phyloP scores from a whole-genome alignment of 1,139 yeast species.

The Komagataea norvegica region DNA sequence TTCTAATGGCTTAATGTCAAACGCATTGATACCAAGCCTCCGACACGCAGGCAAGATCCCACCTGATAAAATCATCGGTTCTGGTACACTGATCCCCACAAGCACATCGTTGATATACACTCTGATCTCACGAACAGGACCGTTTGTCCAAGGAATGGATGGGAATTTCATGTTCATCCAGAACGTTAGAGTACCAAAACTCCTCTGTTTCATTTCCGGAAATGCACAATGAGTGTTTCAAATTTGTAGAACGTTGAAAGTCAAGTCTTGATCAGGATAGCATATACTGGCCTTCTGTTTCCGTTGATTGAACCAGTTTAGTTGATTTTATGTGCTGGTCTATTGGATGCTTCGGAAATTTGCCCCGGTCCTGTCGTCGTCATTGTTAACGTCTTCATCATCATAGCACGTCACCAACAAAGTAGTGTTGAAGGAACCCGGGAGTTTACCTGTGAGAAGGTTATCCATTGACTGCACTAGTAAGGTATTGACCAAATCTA shows the following conservation, averaged over 20 bases:
- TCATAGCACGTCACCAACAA: constrained; percentile 51
- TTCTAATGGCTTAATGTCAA: constrained; percentile 62
- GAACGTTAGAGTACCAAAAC: constrained; percentile 70
- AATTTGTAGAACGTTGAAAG: constrained; percentile 33
- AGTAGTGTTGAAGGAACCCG: constrained; percentile 57
- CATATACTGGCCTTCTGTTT: constrained; percentile 40
- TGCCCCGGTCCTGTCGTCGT: constrained; percentile 10
- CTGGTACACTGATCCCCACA: constrained; percentile 48
- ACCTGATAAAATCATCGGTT: constrained; percentile 68
- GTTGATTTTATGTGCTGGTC: constrained; percentile 21
- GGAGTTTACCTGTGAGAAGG: constrained; percentile 47
- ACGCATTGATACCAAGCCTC: constrained; percentile 68
- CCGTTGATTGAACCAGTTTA: constrained; percentile 17
- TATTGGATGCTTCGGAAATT: constrained; percentile 21
- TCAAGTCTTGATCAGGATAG: constrained; percentile 38
- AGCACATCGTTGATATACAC: constrained; percentile 44
- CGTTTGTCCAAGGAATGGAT: constrained; percentile 52
- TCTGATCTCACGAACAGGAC: constrained; percentile 54
- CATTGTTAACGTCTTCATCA: constrained; percentile 20
- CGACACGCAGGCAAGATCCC: constrained; percentile 76
- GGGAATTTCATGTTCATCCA: constrained; percentile 42
- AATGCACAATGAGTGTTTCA: constrained; percentile 50
- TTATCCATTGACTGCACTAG: constrained; percentile 62
- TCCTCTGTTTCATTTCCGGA: constrained; percentile 81
- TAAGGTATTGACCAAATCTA: constrained; percentile 61